A percentile compares a stretch with the other conserved stretches of the same genome.
Conservation (phyloP, 2,329 filamentous ascomycete species). For the Scytalidium sp. region DNA sequence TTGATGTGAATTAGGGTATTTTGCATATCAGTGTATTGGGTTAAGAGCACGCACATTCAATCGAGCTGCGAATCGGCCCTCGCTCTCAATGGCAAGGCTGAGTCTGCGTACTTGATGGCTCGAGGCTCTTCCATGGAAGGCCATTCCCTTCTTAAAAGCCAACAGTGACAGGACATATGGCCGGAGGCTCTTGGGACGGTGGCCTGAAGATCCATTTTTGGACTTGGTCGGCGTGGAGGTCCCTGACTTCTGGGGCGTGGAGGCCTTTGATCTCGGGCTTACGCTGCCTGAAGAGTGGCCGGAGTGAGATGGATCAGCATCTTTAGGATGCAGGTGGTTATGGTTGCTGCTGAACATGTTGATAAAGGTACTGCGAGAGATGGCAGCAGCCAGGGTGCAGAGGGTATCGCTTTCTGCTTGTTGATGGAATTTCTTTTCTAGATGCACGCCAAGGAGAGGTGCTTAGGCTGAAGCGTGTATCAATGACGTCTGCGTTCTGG, state of each 20-base stretch:
- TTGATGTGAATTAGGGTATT: background rate
- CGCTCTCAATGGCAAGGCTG: conserved; percentile 13
- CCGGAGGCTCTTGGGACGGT: conserved; percentile 13
- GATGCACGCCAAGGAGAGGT: no score
- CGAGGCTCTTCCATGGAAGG: conserved; percentile 13
- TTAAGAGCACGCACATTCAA: conserved; percentile 10
- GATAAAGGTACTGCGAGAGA: background rate
- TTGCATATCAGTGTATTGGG: no score
- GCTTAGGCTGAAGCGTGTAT: no score
- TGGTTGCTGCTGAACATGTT: background rate
- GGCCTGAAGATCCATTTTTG: conserved; percentile 26
- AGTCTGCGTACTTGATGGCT: conserved; percentile 11
- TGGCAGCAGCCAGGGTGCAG: background rate
- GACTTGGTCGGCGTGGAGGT: background rate
- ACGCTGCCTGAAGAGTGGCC: no score
- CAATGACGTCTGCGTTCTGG: no score
- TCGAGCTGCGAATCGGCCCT: conserved; percentile 17
- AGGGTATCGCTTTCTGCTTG: no score
- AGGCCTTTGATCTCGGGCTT: background rate
- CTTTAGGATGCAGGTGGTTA: background rate
- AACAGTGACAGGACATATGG: conserved; percentile 18
- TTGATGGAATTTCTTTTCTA: no score
- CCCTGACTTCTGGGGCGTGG: background rate
- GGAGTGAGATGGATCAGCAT: background rate
- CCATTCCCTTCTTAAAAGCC: conserved; percentile 17